Percentiles rank a stretch among this genome's conserved stretches.
Conservation (phyloP, 2,329 filamentous ascomycete species). For the Dactylonectria estremocensis region DNA sequence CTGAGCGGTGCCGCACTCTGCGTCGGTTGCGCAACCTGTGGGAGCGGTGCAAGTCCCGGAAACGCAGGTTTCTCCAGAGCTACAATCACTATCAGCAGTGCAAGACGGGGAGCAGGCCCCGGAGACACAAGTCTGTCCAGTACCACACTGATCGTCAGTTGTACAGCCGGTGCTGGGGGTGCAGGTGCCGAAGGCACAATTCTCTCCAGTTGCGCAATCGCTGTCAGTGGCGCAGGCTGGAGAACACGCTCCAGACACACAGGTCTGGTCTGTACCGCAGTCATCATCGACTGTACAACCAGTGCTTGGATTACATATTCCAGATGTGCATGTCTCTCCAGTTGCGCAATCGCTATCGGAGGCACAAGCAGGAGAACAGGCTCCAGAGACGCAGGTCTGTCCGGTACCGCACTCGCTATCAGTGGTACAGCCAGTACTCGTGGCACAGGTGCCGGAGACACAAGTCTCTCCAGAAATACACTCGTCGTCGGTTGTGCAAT, state of each 20-base stretch:
- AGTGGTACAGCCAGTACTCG: not conserved
- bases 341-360: not conserved
- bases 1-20: slow-evolving; percentile 7
- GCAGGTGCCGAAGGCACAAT: not conserved
- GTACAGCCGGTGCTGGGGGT: not conserved
- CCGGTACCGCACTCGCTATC: not conserved
- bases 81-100: not conserved
- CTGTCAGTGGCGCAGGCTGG: not conserved
- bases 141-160: not conserved
- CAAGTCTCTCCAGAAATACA: not conserved
- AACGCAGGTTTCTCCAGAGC: not conserved
- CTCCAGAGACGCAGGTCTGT: not conserved
- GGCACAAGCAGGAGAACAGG: not conserved
- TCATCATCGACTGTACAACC: not conserved
- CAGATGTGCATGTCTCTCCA: not conserved
- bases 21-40: not conserved
- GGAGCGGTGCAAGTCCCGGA: not conserved
- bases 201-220: not conserved
- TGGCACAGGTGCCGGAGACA: not conserved
- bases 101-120: not conserved
- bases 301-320: not conserved
- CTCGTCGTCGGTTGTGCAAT: not conserved
- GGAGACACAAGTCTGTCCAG: not conserved
- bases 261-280: not conserved
- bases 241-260: not conserved